Conservation (phyloP, 345 rosid species). For the Kandelia obovata region DNA sequence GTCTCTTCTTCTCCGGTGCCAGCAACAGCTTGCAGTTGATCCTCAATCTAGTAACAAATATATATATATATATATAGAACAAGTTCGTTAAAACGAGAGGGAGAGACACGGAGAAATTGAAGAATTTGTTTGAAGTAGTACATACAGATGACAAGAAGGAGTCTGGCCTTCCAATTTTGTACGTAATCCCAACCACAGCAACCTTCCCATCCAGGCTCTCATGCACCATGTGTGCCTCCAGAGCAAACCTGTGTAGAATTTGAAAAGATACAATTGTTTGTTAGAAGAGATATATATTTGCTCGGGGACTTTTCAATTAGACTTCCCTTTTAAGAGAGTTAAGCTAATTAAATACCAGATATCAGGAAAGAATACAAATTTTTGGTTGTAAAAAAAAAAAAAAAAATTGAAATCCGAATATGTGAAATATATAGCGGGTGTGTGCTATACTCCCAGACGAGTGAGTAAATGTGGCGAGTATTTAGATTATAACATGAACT, state of each 20-base stretch:
- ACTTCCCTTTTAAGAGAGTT: too few relatives aligned
- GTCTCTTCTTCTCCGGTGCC: slow-evolving; percentile 26
- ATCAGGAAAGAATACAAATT: too few relatives aligned
- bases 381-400: too few relatives aligned
- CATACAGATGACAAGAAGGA: slow-evolving; percentile 56
- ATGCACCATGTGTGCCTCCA: slow-evolving; percentile 82
- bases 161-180: slow-evolving; percentile 64
- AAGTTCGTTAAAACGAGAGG: background rate
- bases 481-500: too few relatives aligned
- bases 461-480: too few relatives aligned
- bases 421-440: background rate
- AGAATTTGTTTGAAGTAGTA: too few relatives aligned
- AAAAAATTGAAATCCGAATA: background rate
- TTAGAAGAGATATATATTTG: background rate
- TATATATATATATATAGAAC: background rate
- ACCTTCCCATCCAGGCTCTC: slow-evolving; percentile 46
- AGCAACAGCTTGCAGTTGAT: slow-evolving; percentile 32
- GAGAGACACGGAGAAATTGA: background rate
- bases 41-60: slow-evolving; percentile 34
- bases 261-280: background rate
- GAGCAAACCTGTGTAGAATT: slow-evolving; percentile 39
- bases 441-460: too few relatives aligned
- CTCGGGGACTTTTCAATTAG: too few relatives aligned
- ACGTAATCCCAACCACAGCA: slow-evolving; percentile 70
- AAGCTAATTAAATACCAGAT: too few relatives aligned